A percentile compares a stretch with the other conserved stretches of the same genome.
These are phyloP conservation scores for Excoecaria agallocha DNA, from an alignment of 345 rosid species.

Conservation along the genomic window DNA sequence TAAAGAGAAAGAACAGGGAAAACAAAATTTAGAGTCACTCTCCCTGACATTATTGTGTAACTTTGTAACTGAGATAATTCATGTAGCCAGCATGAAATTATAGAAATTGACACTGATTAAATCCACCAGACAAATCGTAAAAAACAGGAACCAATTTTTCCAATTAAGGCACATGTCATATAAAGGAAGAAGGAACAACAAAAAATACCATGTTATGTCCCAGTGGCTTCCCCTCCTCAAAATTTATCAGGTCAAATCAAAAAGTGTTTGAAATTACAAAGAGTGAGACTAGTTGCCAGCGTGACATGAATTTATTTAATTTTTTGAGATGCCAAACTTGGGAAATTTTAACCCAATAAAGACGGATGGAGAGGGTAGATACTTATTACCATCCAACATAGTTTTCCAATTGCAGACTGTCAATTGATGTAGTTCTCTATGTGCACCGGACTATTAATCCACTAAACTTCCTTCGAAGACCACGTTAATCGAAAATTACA, in stretches of 20 bases:
- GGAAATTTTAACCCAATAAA: background rate
- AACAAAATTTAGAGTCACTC: background rate
- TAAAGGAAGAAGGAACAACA: background rate
- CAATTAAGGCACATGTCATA: background rate
- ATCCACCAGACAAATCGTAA: background rate
- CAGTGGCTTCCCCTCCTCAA: background rate
- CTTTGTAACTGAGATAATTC: background rate
- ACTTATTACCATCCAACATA: background rate
- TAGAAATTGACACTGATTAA: background rate
- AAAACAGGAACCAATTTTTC: background rate
- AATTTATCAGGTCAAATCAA: background rate
- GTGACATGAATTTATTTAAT: background rate
- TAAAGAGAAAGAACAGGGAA: constrained; percentile 2
- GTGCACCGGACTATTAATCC: background rate
- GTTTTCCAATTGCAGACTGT: no score
- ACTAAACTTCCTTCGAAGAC: background rate
- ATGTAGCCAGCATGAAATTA: background rate
- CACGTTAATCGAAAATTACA: background rate
- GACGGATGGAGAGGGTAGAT: background rate
- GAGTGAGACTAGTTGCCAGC: background rate
- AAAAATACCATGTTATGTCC: background rate
- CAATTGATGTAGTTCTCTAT: background rate
- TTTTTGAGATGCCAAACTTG: background rate
- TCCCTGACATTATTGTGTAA: constrained; percentile 5
- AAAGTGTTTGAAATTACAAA: background rate